Evolutionary conservation across 192 early-diverging fungal genomes (phyloP).

Genomic region (Rhizophagus prolifer): DNA sequence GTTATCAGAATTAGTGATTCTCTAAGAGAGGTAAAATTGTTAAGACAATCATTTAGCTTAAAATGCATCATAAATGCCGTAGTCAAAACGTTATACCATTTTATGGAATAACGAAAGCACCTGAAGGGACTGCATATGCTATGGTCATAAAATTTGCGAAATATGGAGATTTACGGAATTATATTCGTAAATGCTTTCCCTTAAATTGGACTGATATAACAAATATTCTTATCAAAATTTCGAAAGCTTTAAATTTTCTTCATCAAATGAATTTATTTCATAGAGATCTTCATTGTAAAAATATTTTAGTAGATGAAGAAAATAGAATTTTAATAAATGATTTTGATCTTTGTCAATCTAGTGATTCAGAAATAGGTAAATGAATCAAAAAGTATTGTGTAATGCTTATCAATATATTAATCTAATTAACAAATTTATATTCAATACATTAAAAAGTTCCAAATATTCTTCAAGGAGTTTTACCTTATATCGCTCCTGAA

Average conservation of each 20-base stretch:
- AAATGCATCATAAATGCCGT: not conserved
- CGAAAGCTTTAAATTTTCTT: not conserved
- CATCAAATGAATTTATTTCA: not conserved
- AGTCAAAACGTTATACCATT: not conserved
- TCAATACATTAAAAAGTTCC: not conserved
- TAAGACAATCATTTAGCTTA: not conserved
- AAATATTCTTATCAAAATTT: not conserved
- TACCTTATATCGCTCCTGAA: constrained; percentile 45
- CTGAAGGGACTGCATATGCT: not conserved
- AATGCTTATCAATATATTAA: not conserved
- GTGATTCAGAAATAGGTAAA: constrained; percentile 36
- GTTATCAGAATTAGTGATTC: not conserved
- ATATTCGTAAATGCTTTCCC: not conserved
- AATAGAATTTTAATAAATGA: constrained; percentile 28
- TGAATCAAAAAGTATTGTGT: not conserved
- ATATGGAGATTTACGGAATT: not conserved
- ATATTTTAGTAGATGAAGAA: constrained; percentile 3
- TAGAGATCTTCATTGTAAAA: constrained; percentile 4
- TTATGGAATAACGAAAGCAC: not conserved
- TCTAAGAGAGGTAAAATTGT: not conserved
- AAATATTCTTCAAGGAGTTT: constrained; percentile 30
- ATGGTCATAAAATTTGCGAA: not conserved
- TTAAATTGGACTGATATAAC: not conserved
- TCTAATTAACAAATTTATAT: not conserved
- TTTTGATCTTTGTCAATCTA: constrained; percentile 37